Conservation (phyloP, 1,284 basidiomycete genomes). For the Boletus hoseneyae region DNA sequence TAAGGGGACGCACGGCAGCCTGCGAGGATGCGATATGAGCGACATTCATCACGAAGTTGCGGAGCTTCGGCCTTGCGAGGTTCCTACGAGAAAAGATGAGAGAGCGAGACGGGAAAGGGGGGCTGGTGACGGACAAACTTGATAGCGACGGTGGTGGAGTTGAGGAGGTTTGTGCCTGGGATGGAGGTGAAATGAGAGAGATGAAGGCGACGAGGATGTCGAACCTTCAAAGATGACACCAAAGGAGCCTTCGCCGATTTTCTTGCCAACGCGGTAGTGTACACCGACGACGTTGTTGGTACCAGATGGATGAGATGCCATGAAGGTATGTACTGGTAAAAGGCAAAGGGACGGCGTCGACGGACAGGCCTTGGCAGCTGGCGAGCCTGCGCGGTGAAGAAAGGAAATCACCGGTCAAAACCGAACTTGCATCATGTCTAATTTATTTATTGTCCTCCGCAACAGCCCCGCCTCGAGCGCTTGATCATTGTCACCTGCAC, state of each 20-base stretch:
- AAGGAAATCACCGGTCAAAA: constrained; percentile 30
- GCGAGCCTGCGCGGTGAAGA: constrained; percentile 31
- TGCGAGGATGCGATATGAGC: constrained; percentile 93
- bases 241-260: constrained; percentile 84
- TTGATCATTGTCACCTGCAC: too few relatives aligned
- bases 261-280: constrained; percentile 79
- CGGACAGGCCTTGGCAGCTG: constrained; percentile 4
- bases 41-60: constrained; percentile 94
- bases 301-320: constrained; percentile 46
- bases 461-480: constrained; percentile 13
- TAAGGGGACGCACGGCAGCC: constrained; percentile 76
- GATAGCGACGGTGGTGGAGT: constrained; percentile 89
- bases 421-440: constrained; percentile 21
- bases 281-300: constrained; percentile 70
- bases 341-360: constrained; percentile 2
- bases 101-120: constrained; percentile 4
- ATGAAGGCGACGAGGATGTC: constrained; percentile 8
- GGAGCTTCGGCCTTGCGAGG: constrained; percentile 98
- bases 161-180: constrained; percentile 82
- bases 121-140: constrained; percentile 76
- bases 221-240: constrained; percentile 80
- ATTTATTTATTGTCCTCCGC: constrained; percentile 12
- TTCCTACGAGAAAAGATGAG: constrained; percentile 57
- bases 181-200: neutral
- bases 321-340: constrained; percentile 1